Base-by-base conservation (phyloP, 306 rosid species). In the Acacia acuminata region DNA sequence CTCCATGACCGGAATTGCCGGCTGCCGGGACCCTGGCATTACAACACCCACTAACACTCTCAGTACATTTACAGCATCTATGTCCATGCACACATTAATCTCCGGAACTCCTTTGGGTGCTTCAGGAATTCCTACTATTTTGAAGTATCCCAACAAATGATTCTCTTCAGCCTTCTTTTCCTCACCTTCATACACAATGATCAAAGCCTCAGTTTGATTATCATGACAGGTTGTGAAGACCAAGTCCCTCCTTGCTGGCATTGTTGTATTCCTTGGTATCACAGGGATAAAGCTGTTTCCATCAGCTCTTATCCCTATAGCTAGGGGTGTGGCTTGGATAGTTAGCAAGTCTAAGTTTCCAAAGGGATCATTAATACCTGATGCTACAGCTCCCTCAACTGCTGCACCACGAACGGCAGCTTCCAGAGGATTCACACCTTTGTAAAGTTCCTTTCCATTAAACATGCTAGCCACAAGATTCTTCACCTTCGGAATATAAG, bases 351-450 rank as follows among this genome's bases (percentile, higher is more conserved):
- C 99, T 79, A 93, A 85, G 76, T 66, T 90, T 68, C 97, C 98
- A 69, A 90, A 88, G 17, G 98, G 97, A 76, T 95, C 98, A 64
- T 79, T 84, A 43, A 88, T 66, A 24, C 97, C 98, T 3, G 95
- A 90, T 45, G 98, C 96, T 20, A 95, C 86, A 9, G 97, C 95
- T 82, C 98, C 99, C 88, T 93, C 94, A 55, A 92, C 82, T 24
- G 99, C 97, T 5, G 99, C 97, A 48, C 99, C 98, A 48, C 84
- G 80, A 68, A 93, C 97, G 1, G 96, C 92, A 77, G 97, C 97
- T 85, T 95, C 99, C 71, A 93, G 67, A 3, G 96, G 97, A 77
- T 93, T 84, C 80, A 92, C 83, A 45, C 88, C 94, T 71, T 86
- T 78, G 77, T 95, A 90, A 77, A 86, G 85, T 85, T 86, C 88